phyloP scores from a whole-genome alignment of 106 monocot genomes.

The Alisma plantagoaquatica region DNA sequence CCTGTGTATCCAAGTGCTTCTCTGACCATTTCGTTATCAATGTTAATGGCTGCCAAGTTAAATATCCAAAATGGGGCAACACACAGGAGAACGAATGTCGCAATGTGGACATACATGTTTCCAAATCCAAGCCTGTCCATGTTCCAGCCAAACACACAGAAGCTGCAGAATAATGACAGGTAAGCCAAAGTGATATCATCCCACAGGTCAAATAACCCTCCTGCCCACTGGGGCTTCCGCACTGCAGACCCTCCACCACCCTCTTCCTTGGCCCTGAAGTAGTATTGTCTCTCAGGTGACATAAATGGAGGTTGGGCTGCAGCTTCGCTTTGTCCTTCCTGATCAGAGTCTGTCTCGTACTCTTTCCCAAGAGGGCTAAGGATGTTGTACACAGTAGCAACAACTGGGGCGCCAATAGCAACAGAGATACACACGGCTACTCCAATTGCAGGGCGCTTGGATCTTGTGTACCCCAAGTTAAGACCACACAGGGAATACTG shows the following conservation, averaged over 20 bases:
- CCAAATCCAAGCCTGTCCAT: slow-evolving; percentile 71
- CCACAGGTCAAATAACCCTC: slow-evolving; percentile 47
- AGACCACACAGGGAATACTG: slow-evolving; percentile 70
- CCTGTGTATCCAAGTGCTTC: slow-evolving; percentile 36
- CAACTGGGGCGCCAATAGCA: slow-evolving; percentile 42
- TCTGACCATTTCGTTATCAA: slow-evolving; percentile 30
- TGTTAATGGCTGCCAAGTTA: slow-evolving; percentile 49
- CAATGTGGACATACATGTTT: slow-evolving; percentile 60
- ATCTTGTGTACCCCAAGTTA: slow-evolving; percentile 53
- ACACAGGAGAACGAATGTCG: slow-evolving; percentile 47
- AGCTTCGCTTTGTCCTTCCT: slow-evolving; percentile 15
- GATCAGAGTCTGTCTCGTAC: slow-evolving; percentile 32
- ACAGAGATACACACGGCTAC: slow-evolving; percentile 53
- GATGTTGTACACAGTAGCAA: slow-evolving; percentile 51
- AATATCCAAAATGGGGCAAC: slow-evolving; percentile 56
- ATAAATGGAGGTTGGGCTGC: too few species aligned
- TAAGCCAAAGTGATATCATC: slow-evolving; percentile 34
- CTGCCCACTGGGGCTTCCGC: slow-evolving; percentile 34
- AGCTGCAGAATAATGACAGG: slow-evolving; percentile 53
- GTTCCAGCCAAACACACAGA: slow-evolving; percentile 71
- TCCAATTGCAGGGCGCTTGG: slow-evolving; percentile 48
- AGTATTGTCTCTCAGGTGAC: too few species aligned
- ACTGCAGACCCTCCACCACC: slow-evolving; percentile 16
- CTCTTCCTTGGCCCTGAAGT: too few species aligned
- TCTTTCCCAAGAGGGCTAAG: slow-evolving; percentile 65